Conservation (phyloP, 169 alveolate genomes). For the Cyclospora cayetanensis region DNA sequence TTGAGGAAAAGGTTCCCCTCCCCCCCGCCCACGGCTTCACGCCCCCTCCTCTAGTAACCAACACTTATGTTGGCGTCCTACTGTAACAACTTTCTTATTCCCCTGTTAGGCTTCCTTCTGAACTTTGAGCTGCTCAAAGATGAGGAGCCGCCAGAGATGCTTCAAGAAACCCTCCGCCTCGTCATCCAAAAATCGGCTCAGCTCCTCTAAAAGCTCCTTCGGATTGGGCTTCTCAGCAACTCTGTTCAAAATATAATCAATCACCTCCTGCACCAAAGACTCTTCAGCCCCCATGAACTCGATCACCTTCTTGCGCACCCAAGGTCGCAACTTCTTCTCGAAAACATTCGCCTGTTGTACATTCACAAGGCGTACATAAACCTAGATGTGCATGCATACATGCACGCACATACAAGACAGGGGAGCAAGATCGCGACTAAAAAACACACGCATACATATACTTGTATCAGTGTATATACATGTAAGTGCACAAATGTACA, state of each 20-base stretch:
- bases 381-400: background rate
- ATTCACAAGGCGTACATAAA: background rate
- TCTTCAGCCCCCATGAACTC: constrained; percentile 90
- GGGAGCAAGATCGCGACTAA: background rate
- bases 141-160: constrained; percentile 83
- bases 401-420: background rate
- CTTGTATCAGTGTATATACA: background rate
- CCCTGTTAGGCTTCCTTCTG: background rate
- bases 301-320: constrained; percentile 82
- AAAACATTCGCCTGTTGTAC: constrained; percentile 73
- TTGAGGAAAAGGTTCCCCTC: background rate
- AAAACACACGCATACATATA: constrained; percentile 6
- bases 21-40: too few relatives aligned
- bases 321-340: constrained; percentile 79
- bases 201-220: constrained; percentile 80
- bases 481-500: background rate
- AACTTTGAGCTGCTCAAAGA: constrained; percentile 79
- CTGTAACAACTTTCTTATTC: too few relatives aligned
- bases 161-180: constrained; percentile 84
- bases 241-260: constrained; percentile 78
- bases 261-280: constrained; percentile 78
- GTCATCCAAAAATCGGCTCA: constrained; percentile 84
- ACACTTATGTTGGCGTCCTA: background rate
- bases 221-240: constrained; percentile 81
- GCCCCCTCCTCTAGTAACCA: background rate